Base-by-base conservation (phyloP, 2,329 filamentous ascomycete species). In the Venturia asperata region DNA sequence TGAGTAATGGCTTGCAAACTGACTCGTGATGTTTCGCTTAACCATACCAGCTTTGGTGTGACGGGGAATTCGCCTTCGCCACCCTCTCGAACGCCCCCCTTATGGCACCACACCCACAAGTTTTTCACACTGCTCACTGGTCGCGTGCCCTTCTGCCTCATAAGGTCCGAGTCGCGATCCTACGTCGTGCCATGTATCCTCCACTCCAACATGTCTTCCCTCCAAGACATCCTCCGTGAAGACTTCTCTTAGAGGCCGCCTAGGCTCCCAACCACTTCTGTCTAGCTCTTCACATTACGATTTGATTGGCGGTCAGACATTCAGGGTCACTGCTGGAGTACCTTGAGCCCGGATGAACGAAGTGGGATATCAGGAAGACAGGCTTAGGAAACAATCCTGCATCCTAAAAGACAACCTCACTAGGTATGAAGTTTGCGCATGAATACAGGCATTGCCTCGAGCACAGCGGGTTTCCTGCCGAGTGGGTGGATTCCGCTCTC, bases 361-460 rank as follows among this genome's bases (percentile, higher is more conserved):
- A 37, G 13, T 21, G 52, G 9, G 27, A 39, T 58, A 58, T 37
- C 30, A n/a, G 15, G 13, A 58, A 37, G 27, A 27, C 24, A 30
- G 17, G 5, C 15, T 24, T 24, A 2, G 24, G 6, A 24, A 55
- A 27, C 47, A n/a, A 52, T 17, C 34, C 4, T 63, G 15, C 30
- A 34, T 34, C 30, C 30, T 34, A n/a, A 17, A 30, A 24, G 21
- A 24, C 34, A 34, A 30, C n/a, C 17, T n/a, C 61, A 24, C 37
- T n/a, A n/a, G n/a, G n/a, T n/a, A 96, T 96, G 91, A 96, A 96
- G 81, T 96, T 95, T 76, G 90, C 87, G 37, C 89, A 89, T 73
- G 84, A 87, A 71, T 94, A 91, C 74, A 85, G 87, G 72, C 83
- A 87, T 70, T 82, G 83, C 62, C 81, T 96, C 67, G 80, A 84